Conservation (phyloP, 805 yeast species). For the Candida michaelii region DNA sequence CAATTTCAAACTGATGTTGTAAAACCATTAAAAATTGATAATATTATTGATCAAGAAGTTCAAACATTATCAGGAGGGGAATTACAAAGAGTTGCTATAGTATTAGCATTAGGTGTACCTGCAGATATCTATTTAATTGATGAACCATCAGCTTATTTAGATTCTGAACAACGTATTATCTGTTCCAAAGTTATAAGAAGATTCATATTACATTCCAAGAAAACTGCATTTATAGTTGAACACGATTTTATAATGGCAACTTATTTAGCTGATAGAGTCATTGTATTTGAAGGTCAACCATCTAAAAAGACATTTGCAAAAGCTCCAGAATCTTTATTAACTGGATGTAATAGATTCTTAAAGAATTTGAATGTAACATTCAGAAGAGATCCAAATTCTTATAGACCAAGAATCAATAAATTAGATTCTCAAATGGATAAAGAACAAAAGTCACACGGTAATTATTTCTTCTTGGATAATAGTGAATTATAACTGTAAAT, state of each 20-base stretch:
- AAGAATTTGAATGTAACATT: conserved; percentile 96
- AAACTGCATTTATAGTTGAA: conserved; percentile 98
- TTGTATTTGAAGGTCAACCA: conserved; percentile 96
- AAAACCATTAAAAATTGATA: conserved; percentile 91
- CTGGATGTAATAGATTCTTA: conserved; percentile 96
- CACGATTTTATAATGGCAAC: conserved; percentile 99
- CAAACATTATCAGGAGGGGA: conserved; percentile 99
- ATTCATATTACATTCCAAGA: conserved; percentile 92
- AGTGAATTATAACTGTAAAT: conserved; percentile 31
- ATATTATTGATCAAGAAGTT: conserved; percentile 95
- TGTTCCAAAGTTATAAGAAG: conserved; percentile 98
- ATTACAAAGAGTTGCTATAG: conserved; percentile 98
- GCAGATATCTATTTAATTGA: conserved; percentile 97
- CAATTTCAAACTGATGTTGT: conserved; percentile 98
- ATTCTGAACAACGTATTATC: conserved; percentile 98
- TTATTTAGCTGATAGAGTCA: conserved; percentile 96
- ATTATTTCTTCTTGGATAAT: conserved; percentile 92
- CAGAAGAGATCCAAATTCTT: conserved; percentile 98
- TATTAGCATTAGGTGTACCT: conserved; percentile 85
- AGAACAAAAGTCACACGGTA: conserved; percentile 90
- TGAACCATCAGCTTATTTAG: conserved; percentile 98
- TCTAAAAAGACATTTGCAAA: conserved; percentile 83
- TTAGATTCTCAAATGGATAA: conserved; percentile 98
- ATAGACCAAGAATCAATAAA: conserved; percentile 98
- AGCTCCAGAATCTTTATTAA: conserved; percentile 87